These are phyloP conservation scores for Puccinia polysora DNA, from an alignment of 1,284 basidiomycete genomes.

Conservation along the genomic window DNA sequence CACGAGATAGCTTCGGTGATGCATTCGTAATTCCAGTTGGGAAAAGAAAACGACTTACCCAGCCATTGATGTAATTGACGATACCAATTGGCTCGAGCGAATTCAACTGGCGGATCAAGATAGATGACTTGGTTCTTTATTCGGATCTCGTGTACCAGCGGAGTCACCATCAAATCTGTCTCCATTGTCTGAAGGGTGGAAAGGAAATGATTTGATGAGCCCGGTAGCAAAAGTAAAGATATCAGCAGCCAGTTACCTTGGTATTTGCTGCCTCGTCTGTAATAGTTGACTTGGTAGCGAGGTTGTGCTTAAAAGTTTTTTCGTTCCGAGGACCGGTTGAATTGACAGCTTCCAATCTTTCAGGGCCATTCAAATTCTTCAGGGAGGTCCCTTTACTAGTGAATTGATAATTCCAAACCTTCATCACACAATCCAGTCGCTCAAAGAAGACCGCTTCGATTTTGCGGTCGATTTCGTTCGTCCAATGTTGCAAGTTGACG, in stretches of 20 bases:
- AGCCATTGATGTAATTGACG: slow-evolving; percentile 85
- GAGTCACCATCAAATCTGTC: slow-evolving; percentile 67
- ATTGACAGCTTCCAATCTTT: slow-evolving; percentile 17
- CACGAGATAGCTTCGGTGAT: not conserved
- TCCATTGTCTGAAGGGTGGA: slow-evolving; percentile 57
- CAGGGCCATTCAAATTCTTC: not conserved
- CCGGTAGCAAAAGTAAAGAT: not conserved
- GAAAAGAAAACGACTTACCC: slow-evolving; percentile 56
- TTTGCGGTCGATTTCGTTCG: slow-evolving; percentile 75
- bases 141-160: slow-evolving; percentile 86
- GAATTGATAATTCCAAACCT: slow-evolving; percentile 83
- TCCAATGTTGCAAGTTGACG: slow-evolving; percentile 96
- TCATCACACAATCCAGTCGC: slow-evolving; percentile 71
- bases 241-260: slow-evolving; percentile 22
- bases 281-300: slow-evolving; percentile 15
- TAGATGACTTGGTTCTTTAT: slow-evolving; percentile 99
- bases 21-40: not conserved
- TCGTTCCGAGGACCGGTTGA: slow-evolving; percentile 1
- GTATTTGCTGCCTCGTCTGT: slow-evolving; percentile 55
- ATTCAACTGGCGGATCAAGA: slow-evolving; percentile 88
- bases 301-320: slow-evolving; percentile 22
- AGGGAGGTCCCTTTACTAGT: slow-evolving; percentile 48
- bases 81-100: slow-evolving; percentile 85
- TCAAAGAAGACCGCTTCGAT: slow-evolving; percentile 78
- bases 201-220: slow-evolving; percentile 47